A percentile compares a stretch with the other conserved stretches of the same genome.
Evolutionary conservation across 2,329 filamentous ascomycete genomes (phyloP).

Genomic region (Macroventuria anomochaeta): DNA sequence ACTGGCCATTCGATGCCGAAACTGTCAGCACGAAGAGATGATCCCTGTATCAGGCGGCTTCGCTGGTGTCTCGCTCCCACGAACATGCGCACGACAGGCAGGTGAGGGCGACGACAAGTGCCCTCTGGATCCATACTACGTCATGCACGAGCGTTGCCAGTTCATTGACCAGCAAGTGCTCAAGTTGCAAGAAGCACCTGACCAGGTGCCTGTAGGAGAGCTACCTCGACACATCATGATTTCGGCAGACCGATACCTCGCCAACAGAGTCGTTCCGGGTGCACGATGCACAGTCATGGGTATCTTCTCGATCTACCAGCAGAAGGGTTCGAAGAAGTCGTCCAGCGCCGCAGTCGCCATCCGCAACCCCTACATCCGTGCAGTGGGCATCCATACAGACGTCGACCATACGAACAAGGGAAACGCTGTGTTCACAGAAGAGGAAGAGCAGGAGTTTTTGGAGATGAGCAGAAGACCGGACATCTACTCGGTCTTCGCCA

Average conservation of each 20-base stretch:
- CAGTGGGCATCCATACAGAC: slow-evolving; percentile 90
- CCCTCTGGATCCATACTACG: slow-evolving; percentile 93
- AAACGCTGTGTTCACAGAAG: slow-evolving; percentile 82
- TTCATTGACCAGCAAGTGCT: slow-evolving; percentile 99
- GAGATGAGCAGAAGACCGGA: slow-evolving; percentile 90
- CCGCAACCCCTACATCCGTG: slow-evolving; percentile 90
- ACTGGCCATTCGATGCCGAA: slow-evolving; percentile 85
- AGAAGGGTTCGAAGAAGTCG: slow-evolving; percentile 81
- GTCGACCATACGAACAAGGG: slow-evolving; percentile 89
- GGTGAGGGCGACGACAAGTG: slow-evolving; percentile 77
- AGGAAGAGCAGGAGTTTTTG: slow-evolving; percentile 95
- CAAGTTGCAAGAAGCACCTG: slow-evolving; percentile 95
- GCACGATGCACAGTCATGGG: slow-evolving; percentile 95
- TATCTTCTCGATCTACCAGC: slow-evolving; percentile 97
- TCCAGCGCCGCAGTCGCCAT: slow-evolving; percentile 87
- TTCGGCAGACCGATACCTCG: slow-evolving; percentile 93
- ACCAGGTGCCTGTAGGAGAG: slow-evolving; percentile 96
- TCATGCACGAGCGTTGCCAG: slow-evolving; percentile 89
- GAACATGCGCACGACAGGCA: slow-evolving; percentile 72
- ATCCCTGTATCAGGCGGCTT: slow-evolving; percentile 84
- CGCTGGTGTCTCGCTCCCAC: slow-evolving; percentile 81
- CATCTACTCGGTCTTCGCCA: slow-evolving; percentile 87
- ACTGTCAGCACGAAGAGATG: slow-evolving; percentile 75
- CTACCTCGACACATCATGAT: slow-evolving; percentile 93
- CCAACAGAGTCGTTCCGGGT: slow-evolving; percentile 93